Conservation (phyloP, 306 rosid genomes). For the Canavalia ensiformis region DNA sequence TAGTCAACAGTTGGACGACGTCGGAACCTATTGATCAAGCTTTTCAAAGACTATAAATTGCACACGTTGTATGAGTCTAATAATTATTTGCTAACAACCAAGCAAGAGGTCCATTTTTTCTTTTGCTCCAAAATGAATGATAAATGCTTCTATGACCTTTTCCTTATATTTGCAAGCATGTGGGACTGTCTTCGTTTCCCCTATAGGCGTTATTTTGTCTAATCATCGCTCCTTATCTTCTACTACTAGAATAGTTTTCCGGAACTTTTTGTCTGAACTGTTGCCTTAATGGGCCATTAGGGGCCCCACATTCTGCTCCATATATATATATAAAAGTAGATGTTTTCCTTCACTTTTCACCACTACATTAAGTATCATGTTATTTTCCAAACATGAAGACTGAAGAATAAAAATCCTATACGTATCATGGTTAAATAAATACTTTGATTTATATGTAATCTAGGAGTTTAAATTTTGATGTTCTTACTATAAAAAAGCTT, state of each 20-base stretch:
- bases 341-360: not conserved
- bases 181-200: conserved; percentile 13
- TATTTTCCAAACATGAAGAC: not conserved
- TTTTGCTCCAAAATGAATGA: not conserved
- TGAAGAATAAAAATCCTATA: no score
- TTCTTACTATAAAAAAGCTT: no score
- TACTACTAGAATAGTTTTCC: not conserved
- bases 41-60: conserved; percentile 13
- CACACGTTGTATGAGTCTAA: conserved; percentile 16
- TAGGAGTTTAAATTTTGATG: no score
- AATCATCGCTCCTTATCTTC: not conserved
- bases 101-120: not conserved
- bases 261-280: conserved; percentile 10
- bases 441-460: no score
- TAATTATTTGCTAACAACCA: not conserved
- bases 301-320: not conserved
- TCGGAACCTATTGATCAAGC: no score
- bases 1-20: no score
- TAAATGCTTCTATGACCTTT: not conserved
- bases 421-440: no score
- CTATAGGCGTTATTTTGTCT: not conserved
- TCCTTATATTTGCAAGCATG: not conserved
- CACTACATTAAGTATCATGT: not conserved
- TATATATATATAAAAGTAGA: not conserved
- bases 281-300: not conserved